A percentile compares a stretch with the other conserved stretches of the same genome.
phyloP scores from a whole-genome alignment of 139 green algal species.

The Chlorella sp. region DNA sequence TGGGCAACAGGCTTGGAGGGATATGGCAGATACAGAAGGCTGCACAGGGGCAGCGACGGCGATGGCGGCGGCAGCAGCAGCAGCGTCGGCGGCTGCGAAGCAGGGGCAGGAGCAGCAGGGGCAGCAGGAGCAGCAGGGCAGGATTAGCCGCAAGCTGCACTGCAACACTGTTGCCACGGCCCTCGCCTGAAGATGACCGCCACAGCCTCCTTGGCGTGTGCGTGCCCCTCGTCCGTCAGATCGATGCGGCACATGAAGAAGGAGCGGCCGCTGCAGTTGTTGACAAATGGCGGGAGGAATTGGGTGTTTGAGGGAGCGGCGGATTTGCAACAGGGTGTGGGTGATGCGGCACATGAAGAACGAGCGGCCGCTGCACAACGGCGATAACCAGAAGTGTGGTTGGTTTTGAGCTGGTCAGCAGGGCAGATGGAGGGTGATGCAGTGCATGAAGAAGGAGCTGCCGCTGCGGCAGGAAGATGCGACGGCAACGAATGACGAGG shows the following conservation, averaged over 20 bases:
- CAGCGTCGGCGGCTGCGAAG: not conserved
- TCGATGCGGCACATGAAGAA: slow-evolving; percentile 63
- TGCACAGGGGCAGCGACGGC: not conserved
- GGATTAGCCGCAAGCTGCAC: not conserved
- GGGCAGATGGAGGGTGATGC: too few species aligned
- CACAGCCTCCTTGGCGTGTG: slow-evolving; percentile 59
- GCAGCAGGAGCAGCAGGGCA: too few species aligned
- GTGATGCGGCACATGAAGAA: not conserved
- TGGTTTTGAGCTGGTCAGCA: too few species aligned
- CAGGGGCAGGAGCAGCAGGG: not conserved
- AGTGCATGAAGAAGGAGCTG: too few species aligned
- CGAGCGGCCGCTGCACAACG: not conserved
- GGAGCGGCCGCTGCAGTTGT: slow-evolving; percentile 33
- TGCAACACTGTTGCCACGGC: not conserved
- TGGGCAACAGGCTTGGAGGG: not conserved
- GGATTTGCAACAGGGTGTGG: not conserved
- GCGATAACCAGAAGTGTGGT: too few species aligned
- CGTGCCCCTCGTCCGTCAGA: slow-evolving; percentile 69
- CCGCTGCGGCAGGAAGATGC: too few species aligned
- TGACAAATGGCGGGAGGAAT: not conserved
- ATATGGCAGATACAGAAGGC: not conserved
- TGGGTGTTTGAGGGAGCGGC: too few species aligned
- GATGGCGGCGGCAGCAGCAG: not conserved
- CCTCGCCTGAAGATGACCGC: slow-evolving; percentile 58
- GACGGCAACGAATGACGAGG: too few species aligned